Percentiles rank a stretch among this genome's conserved stretches.
These are phyloP conservation scores for Nematocida sp. DNA, from an alignment of 371 early-diverging fungal genomes.

Conservation along the genomic window DNA sequence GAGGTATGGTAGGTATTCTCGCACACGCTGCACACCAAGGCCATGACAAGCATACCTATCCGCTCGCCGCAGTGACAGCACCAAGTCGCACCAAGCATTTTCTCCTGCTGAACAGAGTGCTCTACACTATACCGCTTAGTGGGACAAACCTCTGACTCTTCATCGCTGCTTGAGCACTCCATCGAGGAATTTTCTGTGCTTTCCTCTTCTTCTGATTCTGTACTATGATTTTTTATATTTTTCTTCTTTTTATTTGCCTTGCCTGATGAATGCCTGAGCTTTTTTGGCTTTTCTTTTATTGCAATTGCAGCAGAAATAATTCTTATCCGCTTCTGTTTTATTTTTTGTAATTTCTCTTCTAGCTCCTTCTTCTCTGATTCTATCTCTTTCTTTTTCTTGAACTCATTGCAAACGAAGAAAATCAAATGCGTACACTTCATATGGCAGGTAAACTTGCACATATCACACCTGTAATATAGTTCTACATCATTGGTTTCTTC, in stretches of 20 bases:
- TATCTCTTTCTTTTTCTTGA: slow-evolving; percentile 65
- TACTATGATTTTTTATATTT: no score
- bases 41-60: slow-evolving; percentile 76
- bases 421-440: slow-evolving; percentile 79
- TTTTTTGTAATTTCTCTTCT: slow-evolving; percentile 14
- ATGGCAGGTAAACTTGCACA: slow-evolving; percentile 84
- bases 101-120: slow-evolving; percentile 79
- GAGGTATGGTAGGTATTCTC: slow-evolving; percentile 76
- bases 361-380: slow-evolving; percentile 71
- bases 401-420: slow-evolving; percentile 76
- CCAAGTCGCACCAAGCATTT: slow-evolving; percentile 79
- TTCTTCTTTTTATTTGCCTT: background rate
- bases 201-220: background rate
- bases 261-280: background rate
- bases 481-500: background rate
- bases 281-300: slow-evolving; percentile 47
- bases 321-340: slow-evolving; percentile 32
- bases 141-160: background rate
- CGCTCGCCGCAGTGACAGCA: slow-evolving; percentile 92
- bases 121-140: slow-evolving; percentile 77
- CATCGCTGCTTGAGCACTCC: background rate
- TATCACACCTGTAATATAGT: slow-evolving; percentile 52
- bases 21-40: slow-evolving; percentile 73
- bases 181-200: background rate
- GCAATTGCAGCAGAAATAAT: slow-evolving; percentile 55